Evolutionary conservation across 495 filamentous ascomycete genomes (phyloP).

Genomic region (Aspergillus incahuasiensis): DNA sequence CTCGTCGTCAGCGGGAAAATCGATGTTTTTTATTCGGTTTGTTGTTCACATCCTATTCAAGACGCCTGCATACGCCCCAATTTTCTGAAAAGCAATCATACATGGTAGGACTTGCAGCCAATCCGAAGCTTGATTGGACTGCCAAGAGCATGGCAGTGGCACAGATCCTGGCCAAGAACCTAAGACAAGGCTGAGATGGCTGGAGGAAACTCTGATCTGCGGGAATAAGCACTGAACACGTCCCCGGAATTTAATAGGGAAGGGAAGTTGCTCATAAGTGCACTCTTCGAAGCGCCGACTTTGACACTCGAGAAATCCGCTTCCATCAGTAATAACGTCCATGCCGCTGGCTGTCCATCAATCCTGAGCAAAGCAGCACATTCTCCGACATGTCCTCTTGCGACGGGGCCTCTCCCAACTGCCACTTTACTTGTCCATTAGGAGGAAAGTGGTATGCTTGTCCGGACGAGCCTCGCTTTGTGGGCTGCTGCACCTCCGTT

Average conservation of each 20-base stretch:
- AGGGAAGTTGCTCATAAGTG: too few relatives aligned
- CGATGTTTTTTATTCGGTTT: too few relatives aligned
- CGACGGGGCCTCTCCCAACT: background rate
- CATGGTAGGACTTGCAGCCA: background rate
- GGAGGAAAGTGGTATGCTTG: slow-evolving; percentile 26
- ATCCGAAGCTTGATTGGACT: background rate
- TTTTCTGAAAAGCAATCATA: background rate
- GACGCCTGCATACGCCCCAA: background rate
- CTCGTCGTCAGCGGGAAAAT: too few relatives aligned
- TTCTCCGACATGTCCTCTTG: background rate
- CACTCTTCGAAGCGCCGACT: too few relatives aligned
- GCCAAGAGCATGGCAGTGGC: background rate
- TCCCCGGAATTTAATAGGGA: too few relatives aligned
- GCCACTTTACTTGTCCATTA: slow-evolving; percentile 21
- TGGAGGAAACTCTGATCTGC: too few relatives aligned
- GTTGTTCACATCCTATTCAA: too few relatives aligned
- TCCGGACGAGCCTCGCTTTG: slow-evolving; percentile 17
- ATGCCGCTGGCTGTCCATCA: background rate
- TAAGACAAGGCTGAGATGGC: background rate
- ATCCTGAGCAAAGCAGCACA: background rate
- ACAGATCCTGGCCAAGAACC: background rate
- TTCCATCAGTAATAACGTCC: background rate
- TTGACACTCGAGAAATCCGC: too few relatives aligned
- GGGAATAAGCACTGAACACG: too few relatives aligned
- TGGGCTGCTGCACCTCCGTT: slow-evolving; percentile 26